Base-by-base conservation (phyloP, 2,329 filamentous ascomycete genomes). In the Alternaria rosae region DNA sequence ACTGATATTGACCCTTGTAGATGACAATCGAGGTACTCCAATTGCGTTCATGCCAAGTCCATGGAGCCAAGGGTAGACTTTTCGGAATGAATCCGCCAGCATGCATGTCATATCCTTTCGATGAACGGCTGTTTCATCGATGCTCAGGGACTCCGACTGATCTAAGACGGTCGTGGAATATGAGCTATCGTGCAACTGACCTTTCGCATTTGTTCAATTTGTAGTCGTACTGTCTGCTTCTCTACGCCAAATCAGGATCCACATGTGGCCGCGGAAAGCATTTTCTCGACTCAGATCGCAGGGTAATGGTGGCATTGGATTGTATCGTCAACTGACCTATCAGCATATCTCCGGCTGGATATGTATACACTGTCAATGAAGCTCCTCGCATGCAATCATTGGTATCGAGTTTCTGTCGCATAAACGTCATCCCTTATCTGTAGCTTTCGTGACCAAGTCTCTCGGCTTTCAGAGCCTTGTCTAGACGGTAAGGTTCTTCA, bases 371-470 rank as follows among this genome's bases (percentile, higher is more conserved):
- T 32, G 17, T n/a, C 45, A n/a, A 11, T 32, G 15, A 20, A 20
- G 28, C 5, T 15, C 12, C 26, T 30, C 7, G 26, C 20, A 21
- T 50, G 17, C 45, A 3, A 32, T 50, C 17, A 28, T 15, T 5
- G 45, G 11, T 17, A 50, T 32, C 26, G 26, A 30, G n/a, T 21
- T 21, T 50, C 26, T 32, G 6, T 50, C 45, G 26, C 17, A 50
- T 17, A 23, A 35, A 38, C 30, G 15, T 6, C 26, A 10, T 25
- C 45, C 32, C 58, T 62, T 67, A 61, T 67, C 59, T 32, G 25
- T 17, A 47, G 21, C 44, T 26, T 45, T 35, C 47, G 4, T 11
- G 17, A 44, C 23, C 25, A 51, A 56, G 54, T 41, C 25, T 53
- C 42, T 26, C 51, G 54, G 51, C 54, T 51, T 32, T 32, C 43